Base-by-base conservation (phyloP, 1,284 basidiomycete genomes). In the Mrakiaceae sp. region DNA sequence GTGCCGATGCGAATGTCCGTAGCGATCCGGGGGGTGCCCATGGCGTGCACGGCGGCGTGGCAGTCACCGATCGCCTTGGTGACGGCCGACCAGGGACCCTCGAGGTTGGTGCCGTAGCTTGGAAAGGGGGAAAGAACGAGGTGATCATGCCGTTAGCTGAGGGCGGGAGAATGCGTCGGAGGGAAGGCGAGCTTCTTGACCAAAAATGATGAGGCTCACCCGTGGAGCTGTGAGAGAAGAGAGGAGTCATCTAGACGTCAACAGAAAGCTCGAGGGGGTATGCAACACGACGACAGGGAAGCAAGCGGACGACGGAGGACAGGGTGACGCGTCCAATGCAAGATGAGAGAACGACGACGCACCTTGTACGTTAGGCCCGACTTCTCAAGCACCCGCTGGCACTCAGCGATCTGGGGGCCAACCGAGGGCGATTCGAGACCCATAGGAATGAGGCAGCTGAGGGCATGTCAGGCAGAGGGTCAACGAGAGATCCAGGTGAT, bases 1-100 rank as follows among this genome's bases (percentile, higher is more conserved):
- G 92, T 96, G 54, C 92, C 92, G 65, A 96, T 93, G 44, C 92
- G 86, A 66, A 96, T 88, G 75, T 96, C 92, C 6, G 91, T 92
- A 40, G 88, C 85, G 52, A 88, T 80, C 56, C 88, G 83, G 27
- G 83, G 83, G 1, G 83, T 54, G 12, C 66, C 66, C 83, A 47
- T 87, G 7, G 82, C 83, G 71, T 95, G 92, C 0, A 95, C 87
- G 0, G 91, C 92, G 27, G 81, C 82, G 73, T 96, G 92, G 72
- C 91, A 94, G 66, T 87, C 88, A 67, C 90, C 48, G 39, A 64
- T 47, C 5, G 72, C 73, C 63, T 70, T 70, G 69, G 74, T 75
- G 6, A 96, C 92, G 64, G 84, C 79, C 46, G 82, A 81, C 90
- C 91, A 93, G 0, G 88, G 86, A 3, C 91, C 90, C 74, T 90